Conservation (phyloP, 371 early-diverging fungal genomes). For the Smittium culicis region DNA sequence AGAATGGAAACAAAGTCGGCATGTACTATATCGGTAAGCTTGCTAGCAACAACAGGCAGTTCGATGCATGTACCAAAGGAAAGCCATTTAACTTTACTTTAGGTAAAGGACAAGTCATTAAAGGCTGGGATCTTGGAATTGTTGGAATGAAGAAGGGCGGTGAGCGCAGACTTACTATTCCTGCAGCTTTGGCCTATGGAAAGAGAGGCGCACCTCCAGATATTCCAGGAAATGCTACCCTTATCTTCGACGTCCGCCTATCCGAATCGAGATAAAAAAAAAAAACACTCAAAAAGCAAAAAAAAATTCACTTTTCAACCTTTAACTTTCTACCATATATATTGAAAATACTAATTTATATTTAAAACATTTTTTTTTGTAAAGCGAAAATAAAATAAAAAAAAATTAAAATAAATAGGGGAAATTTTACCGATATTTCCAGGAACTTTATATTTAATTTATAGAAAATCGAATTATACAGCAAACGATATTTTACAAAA, state of each 20-base stretch:
- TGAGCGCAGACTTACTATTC: constrained; percentile 77
- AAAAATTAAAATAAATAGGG: too few species aligned
- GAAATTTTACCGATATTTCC: too few species aligned
- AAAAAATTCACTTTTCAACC: too few species aligned
- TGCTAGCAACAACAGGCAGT: constrained; percentile 72
- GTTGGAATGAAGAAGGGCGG: constrained; percentile 85
- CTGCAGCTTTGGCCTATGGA: constrained; percentile 79
- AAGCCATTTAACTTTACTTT: constrained; percentile 79
- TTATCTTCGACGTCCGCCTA: constrained; percentile 72
- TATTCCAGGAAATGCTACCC: constrained; percentile 72
- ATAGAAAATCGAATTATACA: too few species aligned
- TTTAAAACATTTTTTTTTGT: too few species aligned
- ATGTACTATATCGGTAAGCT: constrained; percentile 88
- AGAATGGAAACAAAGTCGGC: constrained; percentile 62
- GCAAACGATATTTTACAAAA: too few species aligned
- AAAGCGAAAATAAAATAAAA: too few species aligned
- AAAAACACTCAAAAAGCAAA: too few species aligned
- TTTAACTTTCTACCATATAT: too few species aligned
- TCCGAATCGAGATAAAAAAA: too few species aligned
- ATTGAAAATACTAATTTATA: too few species aligned
- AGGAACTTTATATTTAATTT: too few species aligned
- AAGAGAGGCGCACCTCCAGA: constrained; percentile 71
- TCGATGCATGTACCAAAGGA: constrained; percentile 83
- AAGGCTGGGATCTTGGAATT: constrained; percentile 86
- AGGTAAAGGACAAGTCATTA: constrained; percentile 85